Evolutionary conservation across 1,139 yeast genomes (phyloP).

Genomic region (Candida gigantensis): DNA sequence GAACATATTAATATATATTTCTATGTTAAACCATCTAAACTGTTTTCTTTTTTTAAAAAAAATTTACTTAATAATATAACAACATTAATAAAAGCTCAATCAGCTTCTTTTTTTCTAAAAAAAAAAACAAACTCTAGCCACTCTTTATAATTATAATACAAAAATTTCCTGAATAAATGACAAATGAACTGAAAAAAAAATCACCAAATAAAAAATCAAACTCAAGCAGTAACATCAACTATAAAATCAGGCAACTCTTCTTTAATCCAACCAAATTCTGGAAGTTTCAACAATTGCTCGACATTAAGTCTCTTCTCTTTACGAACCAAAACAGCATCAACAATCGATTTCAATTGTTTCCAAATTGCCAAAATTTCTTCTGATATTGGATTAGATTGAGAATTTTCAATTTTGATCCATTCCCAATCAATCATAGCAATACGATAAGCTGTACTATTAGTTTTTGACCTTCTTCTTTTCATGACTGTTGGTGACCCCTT

Average conservation of each 20-base stretch:
- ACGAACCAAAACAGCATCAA: slow-evolving; percentile 38
- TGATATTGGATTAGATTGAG: slow-evolving; percentile 13
- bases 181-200: too few species aligned
- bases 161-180: too few species aligned
- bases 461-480: slow-evolving; percentile 49
- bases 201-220: too few species aligned
- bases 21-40: too few species aligned
- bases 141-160: too few species aligned
- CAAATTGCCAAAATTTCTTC: slow-evolving; percentile 25
- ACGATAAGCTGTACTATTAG: slow-evolving; percentile 73
- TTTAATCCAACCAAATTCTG: slow-evolving; percentile 25
- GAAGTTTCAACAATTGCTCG: slow-evolving; percentile 15
- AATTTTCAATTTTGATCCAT: slow-evolving; percentile 50
- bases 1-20: too few species aligned
- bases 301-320: slow-evolving; percentile 34
- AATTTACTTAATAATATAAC: too few species aligned
- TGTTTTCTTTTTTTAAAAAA: too few species aligned
- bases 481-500: slow-evolving; percentile 49
- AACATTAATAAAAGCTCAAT: too few species aligned
- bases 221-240: too few species aligned
- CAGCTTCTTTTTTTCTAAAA: too few species aligned
- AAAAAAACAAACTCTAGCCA: too few species aligned
- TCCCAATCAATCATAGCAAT: slow-evolving; percentile 93
- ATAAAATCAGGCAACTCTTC: slow-evolving; percentile 17
- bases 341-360: slow-evolving; percentile 29